Conservation (phyloP, 2,329 filamentous ascomycete genomes). For the Colletotrichum somersetense region DNA sequence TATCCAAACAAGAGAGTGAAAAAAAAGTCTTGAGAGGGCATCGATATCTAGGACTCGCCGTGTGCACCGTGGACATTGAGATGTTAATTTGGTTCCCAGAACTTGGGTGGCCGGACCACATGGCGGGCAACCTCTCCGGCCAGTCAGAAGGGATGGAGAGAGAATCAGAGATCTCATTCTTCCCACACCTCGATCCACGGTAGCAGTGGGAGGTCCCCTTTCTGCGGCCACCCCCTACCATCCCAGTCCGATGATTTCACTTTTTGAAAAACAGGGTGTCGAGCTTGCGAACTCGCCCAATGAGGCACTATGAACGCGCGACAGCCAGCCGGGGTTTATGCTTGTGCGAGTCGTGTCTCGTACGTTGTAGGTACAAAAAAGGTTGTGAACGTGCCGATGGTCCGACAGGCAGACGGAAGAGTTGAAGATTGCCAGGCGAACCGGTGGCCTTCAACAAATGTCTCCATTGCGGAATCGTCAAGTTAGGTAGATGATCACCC, state of each 20-base stretch:
- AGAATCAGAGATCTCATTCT: conserved; percentile 36
- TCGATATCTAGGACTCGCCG: background rate
- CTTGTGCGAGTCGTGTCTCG: conserved; percentile 15
- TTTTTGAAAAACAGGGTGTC: conserved; percentile 11
- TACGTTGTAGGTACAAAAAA: background rate
- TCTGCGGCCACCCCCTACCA: conserved; percentile 27
- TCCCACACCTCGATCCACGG: conserved; percentile 40
- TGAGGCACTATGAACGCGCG: background rate
- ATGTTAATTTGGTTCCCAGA: background rate
- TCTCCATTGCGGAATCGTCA: background rate
- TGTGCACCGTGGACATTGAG: background rate
- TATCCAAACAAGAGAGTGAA: background rate
- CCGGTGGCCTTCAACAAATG: background rate
- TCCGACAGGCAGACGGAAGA: background rate
- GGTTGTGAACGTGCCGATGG: background rate
- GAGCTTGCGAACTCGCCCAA: conserved; percentile 8
- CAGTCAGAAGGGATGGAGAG: conserved; percentile 26
- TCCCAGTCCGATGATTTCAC: conserved; percentile 36
- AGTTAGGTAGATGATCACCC: conserved; percentile 21
- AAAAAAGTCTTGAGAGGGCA: conserved; percentile 5
- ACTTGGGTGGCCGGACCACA: conserved; percentile 20
- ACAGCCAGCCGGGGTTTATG: background rate
- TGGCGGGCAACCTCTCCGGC: conserved; percentile 6
- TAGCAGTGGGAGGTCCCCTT: conserved; percentile 33
- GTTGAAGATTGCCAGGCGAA: background rate